Conservation (phyloP, 2,329 filamentous ascomycete species). For the Neocatenulostroma microsporum region DNA sequence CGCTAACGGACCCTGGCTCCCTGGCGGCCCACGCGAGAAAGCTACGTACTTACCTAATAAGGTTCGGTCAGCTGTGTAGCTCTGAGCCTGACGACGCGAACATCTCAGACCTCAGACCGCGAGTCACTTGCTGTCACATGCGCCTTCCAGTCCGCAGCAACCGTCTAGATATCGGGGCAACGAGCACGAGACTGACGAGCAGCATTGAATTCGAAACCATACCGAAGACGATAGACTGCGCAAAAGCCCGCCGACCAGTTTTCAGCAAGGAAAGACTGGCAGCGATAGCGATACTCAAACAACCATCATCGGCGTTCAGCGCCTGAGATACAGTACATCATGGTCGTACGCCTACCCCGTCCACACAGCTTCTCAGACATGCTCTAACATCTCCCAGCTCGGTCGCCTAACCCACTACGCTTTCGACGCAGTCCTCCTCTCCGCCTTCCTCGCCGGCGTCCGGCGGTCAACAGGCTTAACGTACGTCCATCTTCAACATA, state of each 20-base stretch:
- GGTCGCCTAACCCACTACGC: conserved; percentile 90
- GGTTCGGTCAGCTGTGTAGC: too few species aligned
- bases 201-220: too few species aligned
- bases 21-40: neutral
- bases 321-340: conserved; percentile 6
- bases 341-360: conserved; percentile 16
- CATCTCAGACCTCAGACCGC: too few species aligned
- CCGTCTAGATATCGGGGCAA: too few species aligned
- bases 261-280: neutral
- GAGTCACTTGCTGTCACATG: too few species aligned
- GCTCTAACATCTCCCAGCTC: conserved; percentile 58
- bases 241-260: neutral
- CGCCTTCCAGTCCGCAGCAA: too few species aligned
- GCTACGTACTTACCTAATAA: too few species aligned
- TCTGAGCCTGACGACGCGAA: too few species aligned
- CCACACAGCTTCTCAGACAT: neutral
- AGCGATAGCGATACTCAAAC: too few species aligned
- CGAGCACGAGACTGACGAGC: too few species aligned
- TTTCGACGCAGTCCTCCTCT: conserved; percentile 93
- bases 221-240: neutral
- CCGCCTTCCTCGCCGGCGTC: conserved; percentile 91
- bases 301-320: neutral
- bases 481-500: conserved; percentile 54
- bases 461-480: conserved; percentile 95
- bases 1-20: too few species aligned